Base-by-base conservation (phyloP, 768 basidiomycete genomes). In the Pleurotus salmoneostramineus region DNA sequence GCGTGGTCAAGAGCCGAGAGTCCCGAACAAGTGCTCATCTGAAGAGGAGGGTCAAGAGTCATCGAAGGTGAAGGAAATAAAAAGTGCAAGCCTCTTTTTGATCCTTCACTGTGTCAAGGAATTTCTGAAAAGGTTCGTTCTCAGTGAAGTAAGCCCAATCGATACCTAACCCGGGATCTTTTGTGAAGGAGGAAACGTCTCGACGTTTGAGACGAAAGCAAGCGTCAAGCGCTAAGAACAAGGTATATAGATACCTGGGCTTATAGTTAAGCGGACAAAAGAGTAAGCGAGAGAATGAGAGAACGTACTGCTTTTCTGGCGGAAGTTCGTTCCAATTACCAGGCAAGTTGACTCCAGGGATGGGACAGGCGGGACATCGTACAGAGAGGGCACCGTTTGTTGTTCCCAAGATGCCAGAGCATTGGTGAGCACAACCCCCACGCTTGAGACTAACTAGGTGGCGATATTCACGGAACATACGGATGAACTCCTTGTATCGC, bases 351-450 rank as follows among this genome's bases (percentile, higher is more conserved):
- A 68, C 58, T 0, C 63, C 65, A 0, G 64, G 66, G n/a, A 68
- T 69, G 3, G 66, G 69, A 54, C 70, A 72, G 4, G 65, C 59
- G 0, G 66, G 61, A n/a, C 71, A 69, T 11, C 66, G 63, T 1
- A 69, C 31, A 0, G 61, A 60, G 4, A 64, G 56, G 14, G 60
- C 52, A 2, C 65, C 65, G 0, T 49, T 33, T 15, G 1, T 17
- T 7, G 56, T 52, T 0, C 56, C 63, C n/a, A n/a, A 11, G 17
- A 35, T 12, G 33, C 57, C 59, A 57, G n/a, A n/a, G n/a, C n/a
- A n/a, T n/a, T n/a, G n/a, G n/a, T 72, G 63, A 2, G 66, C 70
- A 33, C 66, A 56, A 5, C 65, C 69, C 15, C 56, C 61, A 6
- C 64, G 64, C 58, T 72, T 71, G 66, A 44, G 8, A n/a, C n/a